Evolutionary conservation across 139 green algal genomes (phyloP).

Genomic region (Chlorella vulgaris): DNA sequence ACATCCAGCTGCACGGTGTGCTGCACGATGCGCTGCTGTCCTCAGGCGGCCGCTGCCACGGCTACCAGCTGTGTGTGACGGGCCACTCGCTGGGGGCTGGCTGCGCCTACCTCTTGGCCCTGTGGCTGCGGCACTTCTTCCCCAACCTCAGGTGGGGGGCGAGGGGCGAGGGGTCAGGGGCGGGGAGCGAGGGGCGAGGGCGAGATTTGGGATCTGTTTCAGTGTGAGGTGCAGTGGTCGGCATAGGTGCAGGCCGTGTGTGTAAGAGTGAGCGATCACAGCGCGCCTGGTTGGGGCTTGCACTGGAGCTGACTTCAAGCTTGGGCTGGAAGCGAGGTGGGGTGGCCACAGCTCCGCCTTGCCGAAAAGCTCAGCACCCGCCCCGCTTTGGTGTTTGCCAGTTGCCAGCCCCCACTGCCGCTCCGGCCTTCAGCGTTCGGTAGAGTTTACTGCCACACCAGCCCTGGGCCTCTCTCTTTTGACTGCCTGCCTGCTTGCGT

Average conservation of each 20-base stretch:
- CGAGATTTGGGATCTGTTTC: not conserved
- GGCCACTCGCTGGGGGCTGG: slow-evolving; percentile 77
- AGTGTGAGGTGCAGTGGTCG: not conserved
- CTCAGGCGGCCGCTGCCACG: slow-evolving; percentile 15
- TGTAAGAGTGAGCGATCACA: not conserved
- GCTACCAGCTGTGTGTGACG: slow-evolving; percentile 65
- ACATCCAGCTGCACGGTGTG: slow-evolving; percentile 33
- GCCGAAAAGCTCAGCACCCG: too few relatives aligned
- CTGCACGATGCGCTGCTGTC: slow-evolving; percentile 30
- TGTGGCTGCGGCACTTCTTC: slow-evolving; percentile 60
- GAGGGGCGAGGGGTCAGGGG: too few relatives aligned
- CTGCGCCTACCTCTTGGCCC: slow-evolving; percentile 65
- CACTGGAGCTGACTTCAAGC: too few relatives aligned
- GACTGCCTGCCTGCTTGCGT: too few relatives aligned
- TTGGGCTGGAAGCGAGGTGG: too few relatives aligned
- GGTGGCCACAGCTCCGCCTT: too few relatives aligned
- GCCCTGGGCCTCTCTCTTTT: too few relatives aligned
- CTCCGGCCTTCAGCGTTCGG: too few relatives aligned
- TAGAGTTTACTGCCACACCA: too few relatives aligned
- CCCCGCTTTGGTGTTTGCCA: too few relatives aligned
- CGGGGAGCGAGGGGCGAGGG: too few relatives aligned
- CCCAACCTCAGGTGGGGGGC: slow-evolving; percentile 36
- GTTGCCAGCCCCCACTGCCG: not conserved
- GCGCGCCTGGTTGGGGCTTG: not conserved
- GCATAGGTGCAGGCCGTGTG: not conserved